A percentile compares a stretch with the other conserved stretches of the same genome.
phyloP scores from a whole-genome alignment of 306 rosid species.

The Abrus pulchellus region DNA sequence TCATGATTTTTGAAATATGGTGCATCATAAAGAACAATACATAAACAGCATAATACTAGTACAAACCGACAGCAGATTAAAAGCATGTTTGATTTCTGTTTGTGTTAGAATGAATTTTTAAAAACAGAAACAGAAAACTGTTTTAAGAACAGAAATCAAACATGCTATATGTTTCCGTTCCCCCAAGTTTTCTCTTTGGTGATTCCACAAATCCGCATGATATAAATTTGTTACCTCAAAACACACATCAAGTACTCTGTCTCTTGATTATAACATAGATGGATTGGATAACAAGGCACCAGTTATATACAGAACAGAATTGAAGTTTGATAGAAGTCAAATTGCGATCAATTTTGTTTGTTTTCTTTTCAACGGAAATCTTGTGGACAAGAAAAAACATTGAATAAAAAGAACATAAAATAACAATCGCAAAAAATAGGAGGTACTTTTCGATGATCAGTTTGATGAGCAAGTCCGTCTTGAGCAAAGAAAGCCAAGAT shows the following conservation, averaged over 20 bases:
- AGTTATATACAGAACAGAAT: not conserved
- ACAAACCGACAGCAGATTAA: not conserved
- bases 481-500: slow-evolving; percentile 89
- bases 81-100: too few relatives aligned
- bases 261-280: not conserved
- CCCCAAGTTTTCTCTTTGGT: not conserved
- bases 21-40: not conserved
- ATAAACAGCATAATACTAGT: not conserved
- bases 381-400: too few relatives aligned
- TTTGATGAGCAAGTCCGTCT: slow-evolving; percentile 85
- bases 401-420: not conserved
- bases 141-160: too few relatives aligned
- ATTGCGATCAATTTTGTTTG: not conserved
- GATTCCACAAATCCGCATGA: not conserved
- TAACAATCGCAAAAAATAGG: not conserved
- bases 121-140: too few relatives aligned
- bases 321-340: not conserved
- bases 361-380: too few relatives aligned
- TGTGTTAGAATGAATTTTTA: too few relatives aligned
- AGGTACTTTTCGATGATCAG: slow-evolving; percentile 76
- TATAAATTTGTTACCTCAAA: slow-evolving; percentile 13
- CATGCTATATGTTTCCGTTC: too few relatives aligned
- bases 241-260: not conserved
- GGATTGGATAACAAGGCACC: not conserved
- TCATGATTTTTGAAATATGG: too few relatives aligned